phyloP scores from a whole-genome alignment of 179 eudicot genomes.

The Spinacia oleracea region DNA sequence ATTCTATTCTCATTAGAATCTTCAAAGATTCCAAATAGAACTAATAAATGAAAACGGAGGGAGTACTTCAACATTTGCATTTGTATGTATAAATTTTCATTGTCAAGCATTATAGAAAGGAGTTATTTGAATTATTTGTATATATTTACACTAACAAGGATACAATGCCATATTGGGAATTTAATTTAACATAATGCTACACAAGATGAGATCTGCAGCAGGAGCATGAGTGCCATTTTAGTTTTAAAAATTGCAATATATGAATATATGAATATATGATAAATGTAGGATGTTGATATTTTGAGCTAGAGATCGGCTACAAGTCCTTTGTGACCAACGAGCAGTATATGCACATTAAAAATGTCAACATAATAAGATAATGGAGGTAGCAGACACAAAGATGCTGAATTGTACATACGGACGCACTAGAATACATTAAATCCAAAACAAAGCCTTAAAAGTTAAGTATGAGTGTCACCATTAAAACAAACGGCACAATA shows the following conservation, averaged over 20 bases:
- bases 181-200: neutral
- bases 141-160: too few relatives aligned
- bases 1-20: too few relatives aligned
- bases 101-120: too few relatives aligned
- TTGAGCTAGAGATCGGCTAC: neutral
- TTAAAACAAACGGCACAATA: conserved; percentile 3
- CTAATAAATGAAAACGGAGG: too few relatives aligned
- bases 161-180: neutral
- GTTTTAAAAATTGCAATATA: too few relatives aligned
- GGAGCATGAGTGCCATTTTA: too few relatives aligned
- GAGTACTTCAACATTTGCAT: too few relatives aligned
- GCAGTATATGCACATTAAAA: neutral
- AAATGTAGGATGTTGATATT: neutral
- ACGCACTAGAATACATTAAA: neutral
- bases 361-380: neutral
- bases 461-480: neutral
- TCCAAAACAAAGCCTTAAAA: neutral
- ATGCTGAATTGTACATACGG: neutral
- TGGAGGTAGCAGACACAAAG: neutral
- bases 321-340: neutral
- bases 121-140: too few relatives aligned
- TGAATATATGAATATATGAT: too few relatives aligned
- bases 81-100: too few relatives aligned
- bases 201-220: neutral
- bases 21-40: too few relatives aligned